Evolutionary conservation across 106 monocot genomes (phyloP), one percentile per base, ranked within the genome.

Genomic region (Dendrobium catenatum): DNA sequence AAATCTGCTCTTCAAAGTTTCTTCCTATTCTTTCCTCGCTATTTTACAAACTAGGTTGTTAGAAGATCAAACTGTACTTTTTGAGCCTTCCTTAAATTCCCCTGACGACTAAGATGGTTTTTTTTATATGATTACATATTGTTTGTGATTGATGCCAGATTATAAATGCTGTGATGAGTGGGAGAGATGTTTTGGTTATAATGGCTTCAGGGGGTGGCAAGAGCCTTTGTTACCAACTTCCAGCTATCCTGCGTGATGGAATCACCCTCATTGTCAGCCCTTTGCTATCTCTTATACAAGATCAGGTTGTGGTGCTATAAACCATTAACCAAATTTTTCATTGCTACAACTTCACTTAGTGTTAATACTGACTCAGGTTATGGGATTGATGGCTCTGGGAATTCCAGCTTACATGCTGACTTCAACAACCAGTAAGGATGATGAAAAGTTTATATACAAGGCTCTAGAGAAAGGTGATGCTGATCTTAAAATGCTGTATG

Each of bases 181-280:
- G 93, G 80, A 95, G 93, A 89, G 99, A 99, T 86, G 93, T 95
- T 81, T 84, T 99, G 76, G 95, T 99, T 78, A 95, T 99, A 89
- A 99, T 99, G 99, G 99, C 95, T 81, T 95, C 99, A 81, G 99
- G 99, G 37, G 95, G 99, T 43, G 99, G 95, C 51, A 99, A 99
- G 84, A 99, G 99, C 80, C 89, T 99, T 9, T 99, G 99, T 72
- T 99, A 99, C 80, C 99, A 99, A 89, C 93, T 99, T 58, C 99
- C 93, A 81, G 99, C 99, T 83, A 61, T 99, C 77, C 90, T 99
- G 77, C 83, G 66, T 81, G 82, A 93, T 82, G 99, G 95, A 59
- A 64, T 99, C 68, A 76, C 95, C 77, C 88, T 99, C 80, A 93
- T 99, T 81, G 93, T 99, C 82, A 99, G 99, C 61, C 99, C 99